A percentile compares a stretch with the other conserved stretches of the same genome.
Conservation (phyloP, 163 green algal genomes). For the Chlorella variabilis region DNA sequence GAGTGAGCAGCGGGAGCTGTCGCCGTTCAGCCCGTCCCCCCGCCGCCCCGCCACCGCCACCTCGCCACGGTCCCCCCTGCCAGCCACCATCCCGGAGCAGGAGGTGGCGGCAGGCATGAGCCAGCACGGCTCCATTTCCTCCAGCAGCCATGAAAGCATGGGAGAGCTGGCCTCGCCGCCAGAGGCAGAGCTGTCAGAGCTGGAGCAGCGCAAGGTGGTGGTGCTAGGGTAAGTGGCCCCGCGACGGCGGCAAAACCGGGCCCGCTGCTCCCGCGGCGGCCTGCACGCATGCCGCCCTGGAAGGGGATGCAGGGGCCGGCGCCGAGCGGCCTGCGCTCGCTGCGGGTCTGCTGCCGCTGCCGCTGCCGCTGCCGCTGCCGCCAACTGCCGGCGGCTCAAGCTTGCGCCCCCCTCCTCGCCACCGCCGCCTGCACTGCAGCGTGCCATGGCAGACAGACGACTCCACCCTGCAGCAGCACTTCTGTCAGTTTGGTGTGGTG, state of each 20-base stretch:
- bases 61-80: constrained; percentile 23
- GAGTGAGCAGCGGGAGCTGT: constrained; percentile 19
- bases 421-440: constrained; percentile 20
- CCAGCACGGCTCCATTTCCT: background rate
- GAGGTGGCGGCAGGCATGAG: constrained; percentile 1
- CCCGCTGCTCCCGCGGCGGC: background rate
- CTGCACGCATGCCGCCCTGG: background rate
- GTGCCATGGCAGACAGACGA: constrained; percentile 83
- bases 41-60: background rate
- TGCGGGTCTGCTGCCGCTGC: background rate
- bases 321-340: no score
- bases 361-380: background rate
- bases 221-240: constrained; percentile 36
- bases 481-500: constrained; percentile 74
- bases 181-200: constrained; percentile 16
- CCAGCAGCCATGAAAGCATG: constrained; percentile 25
- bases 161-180: background rate
- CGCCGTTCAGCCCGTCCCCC: no score
- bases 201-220: constrained; percentile 48
- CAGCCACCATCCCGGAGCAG: constrained; percentile 13
- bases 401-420: background rate
- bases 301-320: no score
- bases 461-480: constrained; percentile 69
- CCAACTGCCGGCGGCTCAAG: no score
- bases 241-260: background rate